Percentiles rank a stretch among this genome's conserved stretches.
phyloP scores from a whole-genome alignment of 257 asterid species.

The Fraxinus cuspidata region DNA sequence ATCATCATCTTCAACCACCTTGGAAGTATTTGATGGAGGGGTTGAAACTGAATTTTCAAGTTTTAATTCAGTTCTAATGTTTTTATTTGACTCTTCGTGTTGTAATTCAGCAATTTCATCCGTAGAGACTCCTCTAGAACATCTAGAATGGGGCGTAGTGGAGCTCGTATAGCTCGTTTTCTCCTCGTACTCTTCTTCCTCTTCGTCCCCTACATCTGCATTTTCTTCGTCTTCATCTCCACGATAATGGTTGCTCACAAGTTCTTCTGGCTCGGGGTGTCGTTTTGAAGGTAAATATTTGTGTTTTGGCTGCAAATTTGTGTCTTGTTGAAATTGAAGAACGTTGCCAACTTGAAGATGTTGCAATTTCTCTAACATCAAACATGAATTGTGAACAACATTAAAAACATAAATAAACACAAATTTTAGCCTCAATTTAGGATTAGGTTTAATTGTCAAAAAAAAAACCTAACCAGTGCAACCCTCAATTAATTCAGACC shows the following conservation, averaged over 20 bases:
- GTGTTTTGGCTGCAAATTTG: constrained; percentile 38
- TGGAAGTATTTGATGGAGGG: constrained; percentile 60
- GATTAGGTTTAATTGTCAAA: background rate
- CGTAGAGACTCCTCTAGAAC: constrained; percentile 64
- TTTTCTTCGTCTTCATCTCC: constrained; percentile 21
- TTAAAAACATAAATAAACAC: background rate
- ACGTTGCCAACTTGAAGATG: constrained; percentile 36
- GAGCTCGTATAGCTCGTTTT: constrained; percentile 30
- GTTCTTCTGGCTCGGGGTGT: constrained; percentile 31
- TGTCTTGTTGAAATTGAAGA: constrained; percentile 15
- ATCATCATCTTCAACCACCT: constrained; percentile 61
- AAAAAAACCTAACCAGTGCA: constrained; percentile 35
- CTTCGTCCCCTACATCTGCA: background rate
- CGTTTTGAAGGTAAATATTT: constrained; percentile 31
- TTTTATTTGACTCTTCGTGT: constrained; percentile 18
- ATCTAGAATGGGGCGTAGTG: constrained; percentile 31
- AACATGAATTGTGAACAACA: background rate
- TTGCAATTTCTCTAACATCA: constrained; percentile 45
- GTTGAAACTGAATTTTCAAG: constrained; percentile 35
- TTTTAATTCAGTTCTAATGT: constrained; percentile 31
- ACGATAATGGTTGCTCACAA: constrained; percentile 14
- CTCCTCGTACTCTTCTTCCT: constrained; percentile 44
- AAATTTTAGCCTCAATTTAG: background rate
- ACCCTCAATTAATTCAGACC: constrained; percentile 58
- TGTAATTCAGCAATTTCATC: constrained; percentile 44